Percentiles rank a stretch among this genome's conserved stretches.
These are phyloP conservation scores for Aquilaria yunnanensis DNA, from an alignment of 345 rosid genomes.

Conservation along the genomic window DNA sequence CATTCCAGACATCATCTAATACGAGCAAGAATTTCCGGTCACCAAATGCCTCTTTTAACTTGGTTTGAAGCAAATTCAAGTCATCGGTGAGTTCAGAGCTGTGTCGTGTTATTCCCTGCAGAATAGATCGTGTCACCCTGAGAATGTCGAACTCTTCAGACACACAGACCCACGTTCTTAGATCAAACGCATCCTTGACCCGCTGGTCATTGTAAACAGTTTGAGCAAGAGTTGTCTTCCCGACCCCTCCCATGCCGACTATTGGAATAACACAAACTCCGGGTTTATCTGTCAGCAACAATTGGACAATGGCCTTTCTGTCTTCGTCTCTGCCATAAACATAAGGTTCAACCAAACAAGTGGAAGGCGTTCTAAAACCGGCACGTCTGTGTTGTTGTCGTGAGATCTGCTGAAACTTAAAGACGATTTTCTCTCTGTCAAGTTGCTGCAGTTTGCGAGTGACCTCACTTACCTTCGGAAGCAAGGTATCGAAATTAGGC, in stretches of 20 bases:
- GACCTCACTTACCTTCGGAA: too few relatives aligned
- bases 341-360: too few relatives aligned
- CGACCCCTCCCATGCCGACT: conserved; percentile 24
- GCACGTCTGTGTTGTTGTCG: too few relatives aligned
- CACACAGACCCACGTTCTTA: conserved; percentile 24
- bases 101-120: conserved; percentile 20
- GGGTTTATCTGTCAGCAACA: not conserved
- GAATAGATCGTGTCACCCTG: conserved; percentile 20
- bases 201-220: conserved; percentile 20
- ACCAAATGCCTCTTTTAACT: too few relatives aligned
- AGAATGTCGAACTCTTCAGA: not conserved
- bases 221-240: conserved; percentile 18
- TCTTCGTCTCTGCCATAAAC: too few relatives aligned
- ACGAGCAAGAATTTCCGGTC: too few relatives aligned
- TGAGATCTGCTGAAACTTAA: too few relatives aligned
- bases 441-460: too few relatives aligned
- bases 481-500: too few relatives aligned
- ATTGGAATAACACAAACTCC: conserved; percentile 20
- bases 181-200: conserved; percentile 14
- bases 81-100: conserved; percentile 15
- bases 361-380: too few relatives aligned
- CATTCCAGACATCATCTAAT: conserved; percentile 26
- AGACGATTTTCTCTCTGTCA: too few relatives aligned
- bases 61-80: conserved; percentile 7
- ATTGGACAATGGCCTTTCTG: not conserved